Conservation (phyloP, 2,329 filamentous ascomycete genomes). For the Arthrobotrys conoides region DNA sequence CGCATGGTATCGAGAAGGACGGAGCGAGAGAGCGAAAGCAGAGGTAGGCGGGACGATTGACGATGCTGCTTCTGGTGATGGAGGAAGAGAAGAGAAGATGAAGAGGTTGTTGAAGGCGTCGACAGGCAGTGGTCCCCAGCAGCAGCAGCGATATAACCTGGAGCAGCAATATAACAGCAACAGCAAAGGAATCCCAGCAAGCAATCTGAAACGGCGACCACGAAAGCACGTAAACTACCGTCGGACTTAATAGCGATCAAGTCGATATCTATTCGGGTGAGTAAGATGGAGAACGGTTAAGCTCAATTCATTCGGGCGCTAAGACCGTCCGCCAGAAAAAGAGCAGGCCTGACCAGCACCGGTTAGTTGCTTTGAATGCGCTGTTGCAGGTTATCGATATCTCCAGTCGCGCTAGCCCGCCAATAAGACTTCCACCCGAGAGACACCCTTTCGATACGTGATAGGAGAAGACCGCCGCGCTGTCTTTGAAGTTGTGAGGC, state of each 20-base stretch:
- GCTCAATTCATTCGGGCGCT: constrained; percentile 26
- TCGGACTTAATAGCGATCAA: not conserved
- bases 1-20: constrained; percentile 25
- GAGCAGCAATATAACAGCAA: constrained; percentile 18
- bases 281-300: constrained; percentile 6
- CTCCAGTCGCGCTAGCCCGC: constrained; percentile 21
- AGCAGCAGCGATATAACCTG: constrained; percentile 10
- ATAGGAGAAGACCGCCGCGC: constrained; percentile 7
- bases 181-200: constrained; percentile 24
- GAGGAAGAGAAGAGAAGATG: not conserved
- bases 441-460: constrained; percentile 2
- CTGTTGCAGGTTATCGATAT: constrained; percentile 11
- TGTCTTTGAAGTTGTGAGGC: not conserved
- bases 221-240: constrained; percentile 34
- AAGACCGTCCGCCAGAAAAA: constrained; percentile 14
- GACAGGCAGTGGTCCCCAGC: constrained; percentile 7
- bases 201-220: constrained; percentile 24
- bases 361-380: not conserved
- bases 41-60: not conserved
- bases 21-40: not conserved
- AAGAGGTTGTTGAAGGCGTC: constrained; percentile 2
- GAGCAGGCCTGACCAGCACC: constrained; percentile 21
- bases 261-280: not conserved
- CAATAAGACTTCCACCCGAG: constrained; percentile 25
- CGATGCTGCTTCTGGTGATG: not conserved